phyloP scores from a whole-genome alignment of 2,329 filamentous ascomycete genomes.

The Phyllosticta citribraziliensis region DNA sequence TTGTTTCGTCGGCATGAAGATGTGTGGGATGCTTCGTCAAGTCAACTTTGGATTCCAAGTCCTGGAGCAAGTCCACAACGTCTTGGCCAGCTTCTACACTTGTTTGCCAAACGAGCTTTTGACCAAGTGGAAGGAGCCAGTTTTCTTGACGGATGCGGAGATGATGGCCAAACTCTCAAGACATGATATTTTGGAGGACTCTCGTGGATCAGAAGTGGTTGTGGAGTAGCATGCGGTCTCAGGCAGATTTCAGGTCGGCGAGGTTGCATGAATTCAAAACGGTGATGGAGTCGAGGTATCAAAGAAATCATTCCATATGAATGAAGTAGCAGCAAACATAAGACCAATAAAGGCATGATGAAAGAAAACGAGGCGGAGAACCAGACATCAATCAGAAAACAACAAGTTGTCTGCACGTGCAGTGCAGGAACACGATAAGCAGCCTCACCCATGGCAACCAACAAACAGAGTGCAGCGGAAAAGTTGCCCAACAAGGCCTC shows the following conservation, averaged over 20 bases:
- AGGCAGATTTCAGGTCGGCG: no score
- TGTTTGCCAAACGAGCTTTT: conserved; percentile 35
- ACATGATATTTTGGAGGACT: background rate
- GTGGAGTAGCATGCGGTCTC: no score
- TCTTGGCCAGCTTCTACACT: conserved; percentile 35
- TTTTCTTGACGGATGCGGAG: background rate
- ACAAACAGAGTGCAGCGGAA: background rate
- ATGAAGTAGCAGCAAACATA: no score
- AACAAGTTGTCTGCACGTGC: background rate
- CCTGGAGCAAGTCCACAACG: conserved; percentile 28
- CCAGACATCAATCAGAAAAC: no score
- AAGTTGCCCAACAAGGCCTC: background rate
- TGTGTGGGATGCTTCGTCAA: conserved; percentile 20
- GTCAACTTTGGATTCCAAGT: background rate
- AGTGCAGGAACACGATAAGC: background rate
- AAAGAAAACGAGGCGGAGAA: no score
- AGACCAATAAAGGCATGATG: no score
- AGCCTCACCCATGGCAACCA: background rate
- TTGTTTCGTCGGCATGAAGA: conserved; percentile 50
- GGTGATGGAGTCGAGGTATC: no score
- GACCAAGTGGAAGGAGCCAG: conserved; percentile 9
- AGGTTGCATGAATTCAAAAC: no score
- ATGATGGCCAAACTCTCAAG: background rate
- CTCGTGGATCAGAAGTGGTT: no score
- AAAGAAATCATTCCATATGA: no score